phyloP scores from a whole-genome alignment of 176 grass and related monocot species.

The Eleusine indica region DNA sequence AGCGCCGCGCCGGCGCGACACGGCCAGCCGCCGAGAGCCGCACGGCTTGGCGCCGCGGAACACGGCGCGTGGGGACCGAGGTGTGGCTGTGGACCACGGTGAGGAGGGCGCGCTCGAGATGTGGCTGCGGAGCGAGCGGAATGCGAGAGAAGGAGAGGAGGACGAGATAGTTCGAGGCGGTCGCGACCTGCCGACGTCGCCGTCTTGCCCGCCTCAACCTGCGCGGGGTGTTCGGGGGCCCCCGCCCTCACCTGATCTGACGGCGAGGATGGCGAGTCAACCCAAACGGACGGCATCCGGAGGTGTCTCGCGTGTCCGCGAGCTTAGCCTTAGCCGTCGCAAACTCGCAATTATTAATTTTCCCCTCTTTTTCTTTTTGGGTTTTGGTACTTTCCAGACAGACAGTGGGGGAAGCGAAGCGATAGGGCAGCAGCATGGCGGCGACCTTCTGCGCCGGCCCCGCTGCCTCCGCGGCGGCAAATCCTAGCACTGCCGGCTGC shows the following conservation, averaged over 20 bases:
- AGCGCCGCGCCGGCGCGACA: background rate
- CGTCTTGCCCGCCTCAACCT: constrained; percentile 16
- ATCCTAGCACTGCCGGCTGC: constrained; percentile 23
- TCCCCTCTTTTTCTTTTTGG: background rate
- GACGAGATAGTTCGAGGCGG: constrained; percentile 19
- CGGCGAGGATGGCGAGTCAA: background rate
- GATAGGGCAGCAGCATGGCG: constrained; percentile 40
- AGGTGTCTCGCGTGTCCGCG: background rate
- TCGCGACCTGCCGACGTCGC: constrained; percentile 6
- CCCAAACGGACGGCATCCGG: background rate
- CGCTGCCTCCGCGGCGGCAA: constrained; percentile 38
- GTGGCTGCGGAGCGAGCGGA: constrained; percentile 17
- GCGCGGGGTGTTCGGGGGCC: background rate
- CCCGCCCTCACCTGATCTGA: background rate
- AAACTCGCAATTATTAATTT: background rate
- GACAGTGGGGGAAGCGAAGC: background rate
- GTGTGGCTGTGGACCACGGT: background rate
- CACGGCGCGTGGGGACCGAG: background rate
- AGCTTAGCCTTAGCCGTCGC: background rate
- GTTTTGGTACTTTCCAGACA: background rate
- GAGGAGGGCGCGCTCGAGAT: constrained; percentile 8
- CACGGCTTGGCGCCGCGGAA: background rate
- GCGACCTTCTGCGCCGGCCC: constrained; percentile 46
- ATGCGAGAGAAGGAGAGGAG: background rate
- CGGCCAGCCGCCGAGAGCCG: background rate